Conservation (phyloP, 2,329 filamentous ascomycete genomes). For the Hysterium pulicare region DNA sequence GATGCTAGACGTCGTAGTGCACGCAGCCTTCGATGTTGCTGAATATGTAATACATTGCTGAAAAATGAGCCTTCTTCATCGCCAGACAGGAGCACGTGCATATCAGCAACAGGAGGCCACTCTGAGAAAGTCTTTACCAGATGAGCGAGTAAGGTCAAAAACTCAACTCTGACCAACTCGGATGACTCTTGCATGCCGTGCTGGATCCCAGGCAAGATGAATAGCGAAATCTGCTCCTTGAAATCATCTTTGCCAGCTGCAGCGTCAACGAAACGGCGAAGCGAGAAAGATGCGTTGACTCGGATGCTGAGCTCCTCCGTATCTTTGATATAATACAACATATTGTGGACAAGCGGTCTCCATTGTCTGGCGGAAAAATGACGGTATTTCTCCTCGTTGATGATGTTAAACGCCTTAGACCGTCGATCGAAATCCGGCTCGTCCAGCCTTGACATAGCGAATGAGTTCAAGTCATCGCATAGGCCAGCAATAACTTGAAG, state of each 20-base stretch:
- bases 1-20: slow-evolving; percentile 74
- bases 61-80: slow-evolving; percentile 88
- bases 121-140: slow-evolving; percentile 67
- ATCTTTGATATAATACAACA: slow-evolving; percentile 80
- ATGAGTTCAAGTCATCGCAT: slow-evolving; percentile 79
- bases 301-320: slow-evolving; percentile 87
- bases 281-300: slow-evolving; percentile 73
- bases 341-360: slow-evolving; percentile 83
- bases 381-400: slow-evolving; percentile 61
- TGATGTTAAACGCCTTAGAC: slow-evolving; percentile 68
- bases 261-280: slow-evolving; percentile 72
- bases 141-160: slow-evolving; percentile 73
- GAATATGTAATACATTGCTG: slow-evolving; percentile 85
- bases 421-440: slow-evolving; percentile 86
- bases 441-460: slow-evolving; percentile 67
- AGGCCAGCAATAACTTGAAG: slow-evolving; percentile 64
- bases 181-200: slow-evolving; percentile 72
- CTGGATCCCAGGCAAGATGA: slow-evolving; percentile 73
- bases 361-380: slow-evolving; percentile 70
- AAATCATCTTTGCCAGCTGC: slow-evolving; percentile 52
- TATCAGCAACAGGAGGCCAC: slow-evolving; percentile 70
- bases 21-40: slow-evolving; percentile 78
- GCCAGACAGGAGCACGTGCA: slow-evolving; percentile 65
- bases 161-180: slow-evolving; percentile 80
- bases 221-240: slow-evolving; percentile 56